These are phyloP conservation scores for Acephala macrosclerotiorum DNA, from an alignment of 2,329 filamentous ascomycete species.

Conservation along the genomic window DNA sequence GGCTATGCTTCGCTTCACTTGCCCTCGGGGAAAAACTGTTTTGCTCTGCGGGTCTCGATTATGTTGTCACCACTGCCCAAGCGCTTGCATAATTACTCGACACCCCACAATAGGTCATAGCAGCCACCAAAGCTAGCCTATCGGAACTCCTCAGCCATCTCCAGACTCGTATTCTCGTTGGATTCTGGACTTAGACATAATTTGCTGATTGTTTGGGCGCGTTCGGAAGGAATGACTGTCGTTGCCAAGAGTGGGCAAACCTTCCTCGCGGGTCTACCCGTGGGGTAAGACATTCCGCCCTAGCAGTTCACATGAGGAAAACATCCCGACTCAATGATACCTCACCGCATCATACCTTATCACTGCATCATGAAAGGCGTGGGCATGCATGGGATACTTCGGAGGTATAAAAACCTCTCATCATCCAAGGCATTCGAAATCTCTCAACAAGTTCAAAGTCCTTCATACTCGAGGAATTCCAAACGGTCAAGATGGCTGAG, in stretches of 20 bases:
- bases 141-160: neutral
- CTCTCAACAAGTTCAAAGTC: neutral
- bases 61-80: neutral
- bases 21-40: constrained; percentile 2
- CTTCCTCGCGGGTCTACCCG: neutral
- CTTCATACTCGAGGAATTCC: neutral
- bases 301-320: no score
- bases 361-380: neutral
- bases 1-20: neutral
- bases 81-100: constrained; percentile 7
- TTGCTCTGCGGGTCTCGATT: neutral
- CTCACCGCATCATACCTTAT: neutral
- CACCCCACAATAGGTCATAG: neutral
- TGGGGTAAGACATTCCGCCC: neutral
- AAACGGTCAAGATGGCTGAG: neutral
- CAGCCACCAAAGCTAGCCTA: neutral
- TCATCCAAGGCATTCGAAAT: neutral
- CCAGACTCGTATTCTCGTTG: neutral
- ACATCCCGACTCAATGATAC: neutral
- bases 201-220: neutral
- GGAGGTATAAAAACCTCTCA: neutral
- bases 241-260: neutral
- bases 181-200: neutral
- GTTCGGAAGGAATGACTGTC: neutral
- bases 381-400: neutral